Evolutionary conservation across 2,329 filamentous ascomycete genomes (phyloP).

Genomic region (Lachnellula subtilissima): DNA sequence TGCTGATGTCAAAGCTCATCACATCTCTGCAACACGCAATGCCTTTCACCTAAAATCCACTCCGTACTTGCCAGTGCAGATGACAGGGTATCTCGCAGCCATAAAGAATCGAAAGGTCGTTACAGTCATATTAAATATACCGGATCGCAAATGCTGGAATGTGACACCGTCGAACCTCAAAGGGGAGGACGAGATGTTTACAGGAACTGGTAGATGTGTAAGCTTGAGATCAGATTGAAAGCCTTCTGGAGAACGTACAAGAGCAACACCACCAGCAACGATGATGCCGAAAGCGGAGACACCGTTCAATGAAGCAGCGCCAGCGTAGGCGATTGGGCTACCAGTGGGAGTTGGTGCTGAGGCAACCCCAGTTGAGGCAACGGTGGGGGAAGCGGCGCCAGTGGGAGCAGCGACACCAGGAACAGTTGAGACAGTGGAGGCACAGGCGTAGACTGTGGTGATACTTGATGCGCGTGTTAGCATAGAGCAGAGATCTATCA

Average conservation of each 20-base stretch:
- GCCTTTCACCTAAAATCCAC: conserved; percentile 13
- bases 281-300: conserved; percentile 30
- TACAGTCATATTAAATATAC: conserved; percentile 21
- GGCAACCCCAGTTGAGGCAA: conserved; percentile 2
- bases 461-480: conserved; percentile 20
- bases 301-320: conserved; percentile 26
- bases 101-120: conserved; percentile 23
- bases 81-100: conserved; percentile 20
- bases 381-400: neutral
- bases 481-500: neutral
- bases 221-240: conserved; percentile 5
- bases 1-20: conserved; percentile 24
- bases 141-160: conserved; percentile 18
- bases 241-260: conserved; percentile 21
- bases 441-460: conserved; percentile 28
- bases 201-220: conserved; percentile 24
- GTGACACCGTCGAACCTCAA: conserved; percentile 20
- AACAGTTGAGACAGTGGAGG: conserved; percentile 5
- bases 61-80: conserved; percentile 20
- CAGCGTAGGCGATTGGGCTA: conserved; percentile 20
- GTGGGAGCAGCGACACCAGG: neutral
- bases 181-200: conserved; percentile 21
- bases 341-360: conserved; percentile 6
- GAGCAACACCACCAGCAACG: conserved; percentile 32
- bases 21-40: conserved; percentile 20